Evolutionary conservation across 2,329 filamentous ascomycete species (phyloP).

Genomic region (Plenodomus biglobosus): DNA sequence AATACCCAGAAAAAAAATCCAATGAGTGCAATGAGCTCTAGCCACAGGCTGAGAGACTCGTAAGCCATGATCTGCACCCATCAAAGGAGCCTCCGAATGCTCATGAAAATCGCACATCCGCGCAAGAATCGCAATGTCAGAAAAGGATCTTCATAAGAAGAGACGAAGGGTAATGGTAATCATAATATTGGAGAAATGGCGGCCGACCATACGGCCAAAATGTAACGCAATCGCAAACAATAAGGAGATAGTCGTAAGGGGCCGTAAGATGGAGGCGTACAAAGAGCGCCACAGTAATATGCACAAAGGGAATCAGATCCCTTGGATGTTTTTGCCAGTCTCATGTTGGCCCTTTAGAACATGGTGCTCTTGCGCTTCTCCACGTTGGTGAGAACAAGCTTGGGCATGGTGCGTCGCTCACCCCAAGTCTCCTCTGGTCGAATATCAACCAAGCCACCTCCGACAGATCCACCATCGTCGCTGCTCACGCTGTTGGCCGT

Average conservation of each 20-base stretch:
- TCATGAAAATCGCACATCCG: slow-evolving; percentile 41
- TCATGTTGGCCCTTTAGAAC: slow-evolving; percentile 49
- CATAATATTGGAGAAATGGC: slow-evolving; percentile 25
- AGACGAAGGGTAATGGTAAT: slow-evolving; percentile 39
- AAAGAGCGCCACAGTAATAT: slow-evolving; percentile 37
- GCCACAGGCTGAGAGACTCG: slow-evolving; percentile 42
- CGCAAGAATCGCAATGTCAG: slow-evolving; percentile 24
- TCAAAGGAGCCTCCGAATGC: slow-evolving; percentile 31
- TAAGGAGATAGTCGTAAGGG: slow-evolving; percentile 41
- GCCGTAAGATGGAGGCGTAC: slow-evolving; percentile 37
- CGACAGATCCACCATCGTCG: slow-evolving; percentile 58
- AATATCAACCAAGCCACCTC: slow-evolving; percentile 58
- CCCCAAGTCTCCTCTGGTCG: slow-evolving; percentile 56
- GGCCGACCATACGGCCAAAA: slow-evolving; percentile 21
- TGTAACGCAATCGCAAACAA: slow-evolving; percentile 31
- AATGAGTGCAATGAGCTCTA: slow-evolving; percentile 41
- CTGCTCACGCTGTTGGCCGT: slow-evolving; percentile 67
- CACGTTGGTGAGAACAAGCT: slow-evolving; percentile 82
- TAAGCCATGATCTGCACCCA: slow-evolving; percentile 24
- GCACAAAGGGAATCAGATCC: slow-evolving; percentile 34
- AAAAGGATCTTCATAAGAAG: slow-evolving; percentile 32
- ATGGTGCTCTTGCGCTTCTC: slow-evolving; percentile 83
- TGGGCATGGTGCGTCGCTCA: slow-evolving; percentile 76
- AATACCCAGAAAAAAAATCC: slow-evolving; percentile 24
- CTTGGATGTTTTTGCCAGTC: slow-evolving; percentile 18